A percentile compares a stretch with the other conserved stretches of the same genome.
phyloP scores from a whole-genome alignment of 2,329 filamentous ascomycete species.

The Trichoderma sp. region DNA sequence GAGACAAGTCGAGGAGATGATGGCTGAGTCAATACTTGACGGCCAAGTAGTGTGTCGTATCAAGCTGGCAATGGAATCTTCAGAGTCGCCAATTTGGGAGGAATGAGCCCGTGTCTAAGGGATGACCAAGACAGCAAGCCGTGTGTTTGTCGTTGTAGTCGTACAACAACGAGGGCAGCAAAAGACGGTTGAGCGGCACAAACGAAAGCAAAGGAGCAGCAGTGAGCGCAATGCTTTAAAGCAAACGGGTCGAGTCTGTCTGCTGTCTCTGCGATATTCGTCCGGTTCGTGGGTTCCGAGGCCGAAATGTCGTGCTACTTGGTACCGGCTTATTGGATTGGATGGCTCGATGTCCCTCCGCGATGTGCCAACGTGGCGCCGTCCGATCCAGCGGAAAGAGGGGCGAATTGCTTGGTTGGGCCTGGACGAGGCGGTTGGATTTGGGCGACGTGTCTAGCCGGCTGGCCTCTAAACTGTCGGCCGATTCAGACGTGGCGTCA shows the following conservation, averaged over 20 bases:
- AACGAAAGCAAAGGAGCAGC: background rate
- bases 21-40: background rate
- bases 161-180: too few relatives aligned
- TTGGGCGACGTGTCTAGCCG: constrained; percentile 23
- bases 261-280: background rate
- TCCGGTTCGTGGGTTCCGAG: constrained; percentile 17
- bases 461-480: constrained; percentile 1
- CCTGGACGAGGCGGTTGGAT: constrained; percentile 23
- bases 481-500: constrained; percentile 25
- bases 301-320: constrained; percentile 3
- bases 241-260: background rate
- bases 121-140: constrained; percentile 16
- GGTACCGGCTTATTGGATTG: background rate
- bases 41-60: background rate
- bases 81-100: background rate
- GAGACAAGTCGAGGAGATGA: background rate
- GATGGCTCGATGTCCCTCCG: constrained; percentile 18
- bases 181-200: background rate
- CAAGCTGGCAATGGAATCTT: background rate
- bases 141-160: too few relatives aligned
- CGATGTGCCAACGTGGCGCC: constrained; percentile 27
- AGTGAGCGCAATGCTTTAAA: too few relatives aligned
- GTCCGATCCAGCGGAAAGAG: constrained; percentile 31
- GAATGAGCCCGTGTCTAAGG: constrained; percentile 15
- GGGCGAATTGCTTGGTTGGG: background rate